Percentiles rank a stretch among this genome's conserved stretches.
Evolutionary conservation across 2,329 filamentous ascomycete genomes (phyloP).

Genomic region (Fusarium cicatricum): DNA sequence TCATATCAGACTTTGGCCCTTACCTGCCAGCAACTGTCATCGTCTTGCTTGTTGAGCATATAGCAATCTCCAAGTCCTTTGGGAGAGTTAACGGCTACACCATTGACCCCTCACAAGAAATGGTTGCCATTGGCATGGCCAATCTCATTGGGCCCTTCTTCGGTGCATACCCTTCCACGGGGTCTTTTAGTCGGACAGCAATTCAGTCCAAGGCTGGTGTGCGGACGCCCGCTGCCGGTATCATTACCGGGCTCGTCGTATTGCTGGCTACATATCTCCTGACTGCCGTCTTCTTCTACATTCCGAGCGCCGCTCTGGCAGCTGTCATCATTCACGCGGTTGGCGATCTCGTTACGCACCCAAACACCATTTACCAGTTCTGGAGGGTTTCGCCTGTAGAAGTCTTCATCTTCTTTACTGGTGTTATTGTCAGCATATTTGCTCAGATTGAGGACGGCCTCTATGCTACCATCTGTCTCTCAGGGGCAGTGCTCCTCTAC

Average conservation of each 20-base stretch:
- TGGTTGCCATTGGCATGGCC: slow-evolving; percentile 91
- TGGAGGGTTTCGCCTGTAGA: slow-evolving; percentile 93
- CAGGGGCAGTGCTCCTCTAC: slow-evolving; percentile 80
- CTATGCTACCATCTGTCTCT: slow-evolving; percentile 83
- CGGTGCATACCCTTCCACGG: slow-evolving; percentile 90
- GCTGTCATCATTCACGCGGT: slow-evolving; percentile 97
- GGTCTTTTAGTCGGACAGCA: slow-evolving; percentile 94
- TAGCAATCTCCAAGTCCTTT: slow-evolving; percentile 96
- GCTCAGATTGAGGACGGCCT: slow-evolving; percentile 89
- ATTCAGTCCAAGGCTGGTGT: slow-evolving; percentile 98
- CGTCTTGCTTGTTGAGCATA: slow-evolving; percentile 95
- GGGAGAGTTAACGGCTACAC: slow-evolving; percentile 95
- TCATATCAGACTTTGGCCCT: slow-evolving; percentile 73
- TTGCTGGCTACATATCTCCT: slow-evolving; percentile 90
- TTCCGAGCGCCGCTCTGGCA: slow-evolving; percentile 80
- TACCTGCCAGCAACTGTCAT: slow-evolving; percentile 88
- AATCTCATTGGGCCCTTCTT: slow-evolving; percentile 93
- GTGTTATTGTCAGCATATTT: slow-evolving; percentile 91
- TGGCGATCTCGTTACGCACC: slow-evolving; percentile 88
- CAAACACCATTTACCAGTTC: slow-evolving; percentile 92
- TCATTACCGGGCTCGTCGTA: slow-evolving; percentile 87
- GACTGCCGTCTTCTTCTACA: slow-evolving; percentile 91
- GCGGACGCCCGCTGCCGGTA: slow-evolving; percentile 86
- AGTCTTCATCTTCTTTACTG: slow-evolving; percentile 90
- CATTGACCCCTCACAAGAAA: slow-evolving; percentile 94